Evolutionary conservation across 257 asterid genomes (phyloP), one percentile per base, ranked within the genome.

Genomic region (Rehmannia glutinosa): DNA sequence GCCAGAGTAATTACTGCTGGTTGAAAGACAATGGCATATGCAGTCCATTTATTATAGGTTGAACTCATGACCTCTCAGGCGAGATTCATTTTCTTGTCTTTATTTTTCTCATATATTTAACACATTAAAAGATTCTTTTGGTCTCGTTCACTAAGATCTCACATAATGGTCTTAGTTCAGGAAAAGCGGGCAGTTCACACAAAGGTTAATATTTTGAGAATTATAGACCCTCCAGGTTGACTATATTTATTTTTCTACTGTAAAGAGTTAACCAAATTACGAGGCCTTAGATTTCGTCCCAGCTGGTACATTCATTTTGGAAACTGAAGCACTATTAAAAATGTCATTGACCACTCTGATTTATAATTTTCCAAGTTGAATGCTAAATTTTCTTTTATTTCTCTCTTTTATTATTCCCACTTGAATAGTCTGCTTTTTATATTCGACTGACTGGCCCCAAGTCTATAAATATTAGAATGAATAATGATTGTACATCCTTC

Each of bases 11-110:
- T 24, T 23, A n/a, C 8, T 66, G 63, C 35, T 19, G 13, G 27
- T 52, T 2, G 0, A 20, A 28, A 19, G 42, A 8, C 55, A 0
- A 1, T 15, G 23, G 21, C 16, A n/a, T 62, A 45, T 27, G 41
- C 45, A 24, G 30, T 57, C 46, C 46, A 57, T 57, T 57, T 33
- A 57, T 8, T 33, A 4, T 1, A 17, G 45, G 46, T 33, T 57
- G 64, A 62, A 17, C 20, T 63, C 42, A 57, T 32, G 25, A 16
- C 15, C 46, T 28, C 20, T 63, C 52, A 46, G 43, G 57, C 10
- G 32, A 56, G 57, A 64, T 17, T 59, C 57, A 21, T 51, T 51
- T 51, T 36, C 28, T n/a, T n/a, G n/a, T n/a, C n/a, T n/a, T n/a
- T n/a, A n/a, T n/a, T 47, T 23, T 57, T 57, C 64, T 8, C 32